phyloP scores from a whole-genome alignment of 805 yeast genomes.

The Metschnikowia corniflorae region DNA sequence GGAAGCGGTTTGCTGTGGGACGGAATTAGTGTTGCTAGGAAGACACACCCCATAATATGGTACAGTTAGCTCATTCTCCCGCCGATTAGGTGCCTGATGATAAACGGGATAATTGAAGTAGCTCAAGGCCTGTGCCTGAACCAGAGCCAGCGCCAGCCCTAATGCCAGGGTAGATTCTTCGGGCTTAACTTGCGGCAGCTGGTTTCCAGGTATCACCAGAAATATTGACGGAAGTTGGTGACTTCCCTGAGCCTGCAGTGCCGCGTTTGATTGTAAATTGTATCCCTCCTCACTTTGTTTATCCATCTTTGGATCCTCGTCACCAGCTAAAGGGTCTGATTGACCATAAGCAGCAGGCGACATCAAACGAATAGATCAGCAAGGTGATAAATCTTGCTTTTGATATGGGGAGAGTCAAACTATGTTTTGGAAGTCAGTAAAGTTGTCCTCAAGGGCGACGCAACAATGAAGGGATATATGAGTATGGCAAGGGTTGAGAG shows the following conservation, averaged over 20 bases:
- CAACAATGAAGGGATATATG: too few relatives aligned
- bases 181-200: slow-evolving; percentile 4
- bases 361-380: too few relatives aligned
- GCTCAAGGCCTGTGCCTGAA: slow-evolving; percentile 1
- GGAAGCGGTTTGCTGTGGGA: neutral
- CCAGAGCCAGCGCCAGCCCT: too few relatives aligned
- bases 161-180: slow-evolving; percentile 5
- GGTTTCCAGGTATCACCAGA: slow-evolving; percentile 5
- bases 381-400: too few relatives aligned
- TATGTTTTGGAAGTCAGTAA: too few relatives aligned
- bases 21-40: neutral
- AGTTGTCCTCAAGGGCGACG: too few relatives aligned
- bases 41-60: slow-evolving; percentile 1
- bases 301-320: slow-evolving; percentile 3
- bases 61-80: slow-evolving; percentile 2
- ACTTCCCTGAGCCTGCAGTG: slow-evolving; percentile 1
- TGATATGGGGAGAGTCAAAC: too few relatives aligned
- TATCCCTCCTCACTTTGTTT: slow-evolving; percentile 1
- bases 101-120: slow-evolving; percentile 8
- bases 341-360: too few relatives aligned
- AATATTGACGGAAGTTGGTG: slow-evolving; percentile 9
- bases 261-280: neutral
- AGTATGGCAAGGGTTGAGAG: too few relatives aligned
- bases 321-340: too few relatives aligned
- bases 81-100: slow-evolving; percentile 2